Evolutionary conservation across 208 protist species (phyloP).

Genomic region (Trypanosoma congolense): DNA sequence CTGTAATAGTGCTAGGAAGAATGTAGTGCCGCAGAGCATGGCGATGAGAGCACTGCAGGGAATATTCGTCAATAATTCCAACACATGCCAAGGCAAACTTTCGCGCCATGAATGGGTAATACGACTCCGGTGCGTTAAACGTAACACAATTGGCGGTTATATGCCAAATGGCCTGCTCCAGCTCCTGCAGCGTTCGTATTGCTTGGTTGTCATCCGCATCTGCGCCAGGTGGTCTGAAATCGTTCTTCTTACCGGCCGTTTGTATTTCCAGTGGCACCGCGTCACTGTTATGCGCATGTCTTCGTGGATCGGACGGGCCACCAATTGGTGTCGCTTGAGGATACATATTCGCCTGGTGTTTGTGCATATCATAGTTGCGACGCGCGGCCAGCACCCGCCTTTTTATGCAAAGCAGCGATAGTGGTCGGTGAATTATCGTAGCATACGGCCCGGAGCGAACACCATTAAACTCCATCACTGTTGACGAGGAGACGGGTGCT

Average conservation of each 20-base stretch:
- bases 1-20: not conserved
- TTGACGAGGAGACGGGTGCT: constrained; percentile 42
- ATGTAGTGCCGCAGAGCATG: not conserved
- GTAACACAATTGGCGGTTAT: constrained; percentile 77
- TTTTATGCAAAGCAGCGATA: constrained; percentile 56
- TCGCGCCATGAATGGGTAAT: constrained; percentile 59
- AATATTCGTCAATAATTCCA: constrained; percentile 57
- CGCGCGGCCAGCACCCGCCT: constrained; percentile 46
- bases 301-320: constrained; percentile 10
- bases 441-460: constrained; percentile 56
- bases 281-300: constrained; percentile 1
- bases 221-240: not conserved
- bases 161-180: constrained; percentile 74
- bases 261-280: not conserved
- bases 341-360: constrained; percentile 1
- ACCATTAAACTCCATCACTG: constrained; percentile 84
- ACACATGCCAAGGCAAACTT: constrained; percentile 55
- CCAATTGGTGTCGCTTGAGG: not conserved
- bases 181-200: constrained; percentile 45
- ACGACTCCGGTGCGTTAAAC: constrained; percentile 80
- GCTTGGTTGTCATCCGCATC: constrained; percentile 9
- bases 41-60: constrained; percentile 28
- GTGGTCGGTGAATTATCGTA: constrained; percentile 42
- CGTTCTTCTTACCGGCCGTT: not conserved
- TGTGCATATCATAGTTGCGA: constrained; percentile 38